These are phyloP conservation scores for Talaromyces sp. DNA, from an alignment of 2,329 filamentous ascomycete genomes.

Conservation along the genomic window DNA sequence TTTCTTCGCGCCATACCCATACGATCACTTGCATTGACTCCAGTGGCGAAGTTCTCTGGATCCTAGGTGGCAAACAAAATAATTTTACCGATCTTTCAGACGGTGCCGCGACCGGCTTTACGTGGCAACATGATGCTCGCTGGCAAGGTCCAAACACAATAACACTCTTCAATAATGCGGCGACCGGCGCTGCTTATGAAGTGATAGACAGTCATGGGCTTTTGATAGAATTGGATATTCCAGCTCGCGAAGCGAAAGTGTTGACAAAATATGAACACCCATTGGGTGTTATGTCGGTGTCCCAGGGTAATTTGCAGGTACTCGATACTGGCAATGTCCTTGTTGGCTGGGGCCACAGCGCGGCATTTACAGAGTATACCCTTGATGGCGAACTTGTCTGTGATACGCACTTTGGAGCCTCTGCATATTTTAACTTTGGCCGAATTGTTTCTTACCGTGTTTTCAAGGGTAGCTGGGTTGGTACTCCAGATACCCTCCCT, in stretches of 20 bases:
- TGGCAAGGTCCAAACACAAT: conserved; percentile 27
- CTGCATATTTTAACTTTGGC: conserved; percentile 49
- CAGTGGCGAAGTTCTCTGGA: conserved; percentile 30
- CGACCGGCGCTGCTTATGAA: conserved; percentile 16
- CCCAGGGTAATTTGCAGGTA: conserved; percentile 26
- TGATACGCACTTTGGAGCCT: conserved; percentile 45
- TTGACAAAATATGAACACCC: conserved; percentile 20
- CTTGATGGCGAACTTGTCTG: conserved; percentile 27
- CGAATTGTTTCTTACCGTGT: conserved; percentile 59
- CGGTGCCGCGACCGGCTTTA: conserved; percentile 25
- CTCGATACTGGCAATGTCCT: conserved; percentile 47
- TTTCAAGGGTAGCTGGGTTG: conserved; percentile 58
- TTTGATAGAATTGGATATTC: conserved; percentile 18
- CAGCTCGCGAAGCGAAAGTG: conserved; percentile 10
- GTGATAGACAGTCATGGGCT: conserved; percentile 21
- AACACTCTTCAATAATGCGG: conserved; percentile 32
- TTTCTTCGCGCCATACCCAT: conserved; percentile 45
- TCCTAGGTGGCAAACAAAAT: conserved; percentile 33
- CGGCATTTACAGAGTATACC: conserved; percentile 53
- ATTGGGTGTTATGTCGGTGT: conserved; percentile 19
- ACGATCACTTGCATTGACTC: conserved; percentile 44
- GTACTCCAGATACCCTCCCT: conserved; percentile 46
- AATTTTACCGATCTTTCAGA: conserved; percentile 29
- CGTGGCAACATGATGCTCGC: conserved; percentile 36
- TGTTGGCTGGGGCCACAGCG: conserved; percentile 55